Evolutionary conservation across 768 basidiomycete genomes (phyloP).

Genomic region (Filobasidium floriforme): DNA sequence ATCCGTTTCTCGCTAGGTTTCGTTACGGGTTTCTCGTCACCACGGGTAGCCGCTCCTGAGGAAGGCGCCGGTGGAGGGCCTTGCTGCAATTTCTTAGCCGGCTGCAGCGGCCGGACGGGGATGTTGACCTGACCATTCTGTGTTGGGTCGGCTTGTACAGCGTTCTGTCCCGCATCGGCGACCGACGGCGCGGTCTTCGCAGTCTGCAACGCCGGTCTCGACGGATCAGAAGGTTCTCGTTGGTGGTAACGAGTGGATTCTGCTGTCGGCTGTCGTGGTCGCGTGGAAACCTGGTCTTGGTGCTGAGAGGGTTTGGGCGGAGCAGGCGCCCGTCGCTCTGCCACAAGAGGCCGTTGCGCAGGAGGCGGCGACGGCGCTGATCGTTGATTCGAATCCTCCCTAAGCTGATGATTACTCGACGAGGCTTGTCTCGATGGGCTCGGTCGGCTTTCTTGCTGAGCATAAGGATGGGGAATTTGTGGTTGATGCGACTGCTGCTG

Average conservation of each 20-base stretch:
- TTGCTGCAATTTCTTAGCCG: slow-evolving; percentile 49
- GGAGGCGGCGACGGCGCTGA: slow-evolving; percentile 11
- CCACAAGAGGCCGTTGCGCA: slow-evolving; percentile 30
- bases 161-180: not conserved
- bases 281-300: slow-evolving; percentile 9
- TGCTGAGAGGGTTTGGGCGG: slow-evolving; percentile 28
- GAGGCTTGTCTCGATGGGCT: slow-evolving; percentile 5
- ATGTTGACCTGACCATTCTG: slow-evolving; percentile 49
- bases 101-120: slow-evolving; percentile 67
- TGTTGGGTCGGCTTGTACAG: not conserved
- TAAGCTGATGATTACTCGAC: not conserved
- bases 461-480: slow-evolving; percentile 19
- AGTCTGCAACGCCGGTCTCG: not conserved
- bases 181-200: not conserved
- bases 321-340: slow-evolving; percentile 39
- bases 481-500: slow-evolving; percentile 29
- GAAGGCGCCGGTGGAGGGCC: slow-evolving; percentile 25
- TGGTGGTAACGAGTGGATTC: not conserved
- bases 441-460: not conserved
- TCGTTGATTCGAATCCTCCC: slow-evolving; percentile 5
- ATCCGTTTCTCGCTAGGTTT: slow-evolving; percentile 66
- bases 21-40: slow-evolving; percentile 50
- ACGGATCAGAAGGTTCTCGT: too few relatives aligned
- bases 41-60: slow-evolving; percentile 18
- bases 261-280: not conserved